Conservation (phyloP, 2,329 filamentous ascomycete species). For the Neonectria neomacrospora region DNA sequence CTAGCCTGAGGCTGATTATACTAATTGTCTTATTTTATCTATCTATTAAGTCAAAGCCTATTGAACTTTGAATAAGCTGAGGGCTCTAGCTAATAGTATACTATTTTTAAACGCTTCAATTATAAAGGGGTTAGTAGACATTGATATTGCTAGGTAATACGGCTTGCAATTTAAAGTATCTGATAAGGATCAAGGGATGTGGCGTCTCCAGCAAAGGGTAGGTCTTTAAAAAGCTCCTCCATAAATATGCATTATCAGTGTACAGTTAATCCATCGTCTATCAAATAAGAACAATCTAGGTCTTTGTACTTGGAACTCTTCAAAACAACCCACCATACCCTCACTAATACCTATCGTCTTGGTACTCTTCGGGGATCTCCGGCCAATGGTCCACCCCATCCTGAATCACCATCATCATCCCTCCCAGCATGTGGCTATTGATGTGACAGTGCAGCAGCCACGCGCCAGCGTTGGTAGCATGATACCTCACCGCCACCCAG, state of each 20-base stretch:
- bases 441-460: slow-evolving; percentile 69
- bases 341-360: not conserved
- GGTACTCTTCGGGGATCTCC: slow-evolving; percentile 53
- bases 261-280: not conserved
- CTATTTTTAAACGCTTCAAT: no score
- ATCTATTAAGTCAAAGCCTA: no score
- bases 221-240: no score
- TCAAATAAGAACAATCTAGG: not conserved
- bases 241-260: not conserved
- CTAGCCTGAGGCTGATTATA: no score
- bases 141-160: no score
- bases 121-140: no score
- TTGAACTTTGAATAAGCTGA: no score
- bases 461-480: slow-evolving; percentile 62
- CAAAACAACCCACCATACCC: not conserved
- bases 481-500: slow-evolving; percentile 65
- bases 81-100: no score
- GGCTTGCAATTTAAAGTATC: no score
- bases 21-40: no score
- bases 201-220: no score
- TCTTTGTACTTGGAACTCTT: not conserved
- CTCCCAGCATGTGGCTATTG: slow-evolving; percentile 62
- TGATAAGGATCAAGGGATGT: no score
- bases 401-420: slow-evolving; percentile 65
- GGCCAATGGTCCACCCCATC: slow-evolving; percentile 60